A percentile compares a stretch with the other conserved stretches of the same genome.
phyloP scores from a whole-genome alignment of 257 asterid genomes.

The Salvia hispanica region DNA sequence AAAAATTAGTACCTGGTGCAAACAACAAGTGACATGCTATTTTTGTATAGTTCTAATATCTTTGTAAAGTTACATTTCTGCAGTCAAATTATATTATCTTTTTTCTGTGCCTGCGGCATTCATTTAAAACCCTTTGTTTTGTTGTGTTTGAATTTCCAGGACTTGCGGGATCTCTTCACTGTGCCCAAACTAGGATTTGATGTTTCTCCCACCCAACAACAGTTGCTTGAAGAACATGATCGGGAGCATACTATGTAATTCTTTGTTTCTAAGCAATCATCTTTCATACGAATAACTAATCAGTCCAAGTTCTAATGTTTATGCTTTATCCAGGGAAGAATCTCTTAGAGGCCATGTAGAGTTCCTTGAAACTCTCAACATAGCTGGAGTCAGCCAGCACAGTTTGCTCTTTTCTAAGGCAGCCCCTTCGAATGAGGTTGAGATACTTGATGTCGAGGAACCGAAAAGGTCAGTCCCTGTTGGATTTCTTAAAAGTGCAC shows the following conservation, averaged over 20 bases:
- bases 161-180: conserved; percentile 76
- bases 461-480: conserved; percentile 46
- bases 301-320: conserved; percentile 3
- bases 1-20: not conserved
- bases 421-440: conserved; percentile 56
- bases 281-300: conserved; percentile 5
- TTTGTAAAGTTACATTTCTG: not conserved
- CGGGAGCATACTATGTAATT: conserved; percentile 69
- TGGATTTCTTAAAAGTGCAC: not conserved
- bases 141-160: conserved; percentile 51
- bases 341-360: conserved; percentile 59
- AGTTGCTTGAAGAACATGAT: conserved; percentile 90
- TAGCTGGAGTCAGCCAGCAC: conserved; percentile 94
- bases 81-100: not conserved
- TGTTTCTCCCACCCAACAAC: conserved; percentile 78
- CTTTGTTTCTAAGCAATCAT: conserved; percentile 10
- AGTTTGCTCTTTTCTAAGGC: conserved; percentile 90
- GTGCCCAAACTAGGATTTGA: conserved; percentile 87
- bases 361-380: conserved; percentile 78
- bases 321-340: conserved; percentile 62
- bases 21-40: not conserved
- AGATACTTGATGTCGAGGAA: conserved; percentile 54
- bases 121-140: conserved; percentile 19
- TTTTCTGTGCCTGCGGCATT: conserved; percentile 3
- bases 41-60: not conserved